Percentiles rank a stretch among this genome's conserved stretches.
Evolutionary conservation across 1,139 yeast genomes (phyloP).

Genomic region (Yamadazyma friedrichii): DNA sequence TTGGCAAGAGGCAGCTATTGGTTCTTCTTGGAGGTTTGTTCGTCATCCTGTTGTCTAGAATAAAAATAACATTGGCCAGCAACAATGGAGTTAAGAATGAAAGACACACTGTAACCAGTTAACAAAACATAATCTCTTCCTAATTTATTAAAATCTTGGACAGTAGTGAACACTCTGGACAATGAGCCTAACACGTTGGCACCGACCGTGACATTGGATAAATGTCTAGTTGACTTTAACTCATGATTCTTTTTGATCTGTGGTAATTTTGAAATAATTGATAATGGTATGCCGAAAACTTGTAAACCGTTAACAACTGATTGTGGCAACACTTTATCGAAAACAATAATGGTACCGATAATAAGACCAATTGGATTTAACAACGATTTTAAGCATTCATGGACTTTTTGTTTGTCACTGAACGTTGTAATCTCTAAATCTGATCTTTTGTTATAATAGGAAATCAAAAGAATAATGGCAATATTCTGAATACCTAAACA

Average conservation of each 20-base stretch:
- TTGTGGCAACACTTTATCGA: slow-evolving; percentile 34
- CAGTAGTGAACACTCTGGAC: slow-evolving; percentile 57
- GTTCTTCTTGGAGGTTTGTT: slow-evolving; percentile 2
- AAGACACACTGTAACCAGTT: slow-evolving; percentile 36
- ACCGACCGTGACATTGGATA: slow-evolving; percentile 52
- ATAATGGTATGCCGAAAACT: slow-evolving; percentile 52
- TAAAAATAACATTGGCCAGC: slow-evolving; percentile 35
- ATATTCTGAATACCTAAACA: slow-evolving; percentile 43
- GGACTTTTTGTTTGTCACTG: slow-evolving; percentile 20
- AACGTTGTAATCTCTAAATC: slow-evolving; percentile 16
- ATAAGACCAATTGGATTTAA: slow-evolving; percentile 28
- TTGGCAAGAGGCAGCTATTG: too few species aligned
- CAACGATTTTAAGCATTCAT: slow-evolving; percentile 20
- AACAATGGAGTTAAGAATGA: slow-evolving; percentile 30
- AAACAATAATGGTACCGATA: slow-evolving; percentile 26
- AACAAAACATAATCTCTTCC: slow-evolving; percentile 32
- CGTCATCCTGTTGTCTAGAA: slow-evolving; percentile 16
- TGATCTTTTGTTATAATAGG: slow-evolving; percentile 28
- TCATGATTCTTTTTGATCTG: slow-evolving; percentile 50
- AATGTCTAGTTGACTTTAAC: slow-evolving; percentile 53
- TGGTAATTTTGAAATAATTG: slow-evolving; percentile 53
- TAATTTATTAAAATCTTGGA: slow-evolving; percentile 30
- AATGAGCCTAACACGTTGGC: slow-evolving; percentile 57
- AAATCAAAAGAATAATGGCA: slow-evolving; percentile 35
- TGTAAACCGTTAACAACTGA: slow-evolving; percentile 38